Base-by-base conservation (phyloP, 2,329 filamentous ascomycete genomes). In the Phyllosticta capitalensis region DNA sequence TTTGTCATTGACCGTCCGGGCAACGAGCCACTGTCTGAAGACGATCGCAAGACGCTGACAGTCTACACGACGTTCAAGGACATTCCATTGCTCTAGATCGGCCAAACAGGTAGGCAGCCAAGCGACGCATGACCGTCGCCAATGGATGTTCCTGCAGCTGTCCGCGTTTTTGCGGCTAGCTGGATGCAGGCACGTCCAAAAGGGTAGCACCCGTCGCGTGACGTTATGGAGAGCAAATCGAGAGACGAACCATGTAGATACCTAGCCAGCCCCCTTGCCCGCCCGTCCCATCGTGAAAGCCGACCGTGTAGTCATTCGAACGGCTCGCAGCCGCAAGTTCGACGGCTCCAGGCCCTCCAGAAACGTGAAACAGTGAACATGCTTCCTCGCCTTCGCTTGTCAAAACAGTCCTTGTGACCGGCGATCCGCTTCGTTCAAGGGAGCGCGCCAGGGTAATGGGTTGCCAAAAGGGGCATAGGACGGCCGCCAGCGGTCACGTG, bases 1-100 rank as follows among this genome's bases (percentile, higher is more conserved):
- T 63, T 78, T 9, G 65, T 80, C 48, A 74, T 78, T 20, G 75
- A 78, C 64, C 80, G 89, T 59, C 85, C 87, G 17, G 89, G 88
- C 12, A 94, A 94, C 72, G 81, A 83, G 45, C 79, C 79, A 28
- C 73, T 92, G 52, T 64, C 65, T 1, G 62, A 64, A 19, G 67
- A 66, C 22, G 58, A 60, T 54, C 53, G 58, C 53, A 49, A 48
- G 54, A 12, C 49, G 49, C 54, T 60, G 52, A 45, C 54, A n/a
- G 58, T 60, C 49, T 49, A 56, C 30, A 55, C 58, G 53, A 52
- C 48, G 48, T 60, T 60, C 54, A 54, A 48, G n/a, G 58, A 60
- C 33, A 60, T 60, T 28, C 50, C 53, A 21, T 49, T 60, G 19
- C n/a, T 56, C 45, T 38, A 38, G 30, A 38, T 38, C 30, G 30